phyloP scores from a whole-genome alignment of 2,329 filamentous ascomycete genomes.

The Alternaria postmessia region DNA sequence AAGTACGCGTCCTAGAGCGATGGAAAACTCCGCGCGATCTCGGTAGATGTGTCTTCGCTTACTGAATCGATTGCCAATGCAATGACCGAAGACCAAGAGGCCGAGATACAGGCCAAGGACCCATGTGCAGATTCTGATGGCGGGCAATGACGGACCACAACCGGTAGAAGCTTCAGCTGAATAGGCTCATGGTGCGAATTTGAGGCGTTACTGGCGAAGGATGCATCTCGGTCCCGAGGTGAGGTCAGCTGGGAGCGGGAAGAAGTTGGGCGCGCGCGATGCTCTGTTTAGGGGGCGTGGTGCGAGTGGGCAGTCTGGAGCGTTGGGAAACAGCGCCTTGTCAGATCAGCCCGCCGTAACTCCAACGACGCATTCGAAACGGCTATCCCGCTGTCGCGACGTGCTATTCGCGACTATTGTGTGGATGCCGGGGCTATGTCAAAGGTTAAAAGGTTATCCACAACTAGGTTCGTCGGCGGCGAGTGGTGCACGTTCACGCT shows the following conservation, averaged over 20 bases:
- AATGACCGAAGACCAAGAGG: slow-evolving; percentile 4
- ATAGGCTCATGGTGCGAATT: neutral
- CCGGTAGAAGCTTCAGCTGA: neutral
- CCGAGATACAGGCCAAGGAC: slow-evolving; percentile 2
- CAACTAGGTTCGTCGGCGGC: neutral
- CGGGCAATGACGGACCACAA: neutral
- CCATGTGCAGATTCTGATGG: slow-evolving; percentile 7
- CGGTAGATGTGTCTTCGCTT: neutral
- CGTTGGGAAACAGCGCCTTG: neutral
- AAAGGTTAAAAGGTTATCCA: neutral
- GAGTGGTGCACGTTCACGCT: neutral
- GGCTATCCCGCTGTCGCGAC: neutral
- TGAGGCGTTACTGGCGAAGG: neutral
- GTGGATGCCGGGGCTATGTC: neutral
- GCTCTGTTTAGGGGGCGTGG: neutral
- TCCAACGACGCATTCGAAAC: slow-evolving; percentile 3
- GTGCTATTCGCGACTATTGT: neutral
- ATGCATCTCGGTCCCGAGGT: neutral
- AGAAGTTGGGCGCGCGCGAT: neutral
- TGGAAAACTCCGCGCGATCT: slow-evolving; percentile 2
- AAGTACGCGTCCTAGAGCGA: slow-evolving; percentile 1
- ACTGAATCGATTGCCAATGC: neutral
- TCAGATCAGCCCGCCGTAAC: neutral
- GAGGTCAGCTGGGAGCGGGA: neutral
- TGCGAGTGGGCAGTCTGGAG: neutral